Base-by-base conservation (phyloP, 352 stramenopile species). In the Pythium utonaiense region DNA sequence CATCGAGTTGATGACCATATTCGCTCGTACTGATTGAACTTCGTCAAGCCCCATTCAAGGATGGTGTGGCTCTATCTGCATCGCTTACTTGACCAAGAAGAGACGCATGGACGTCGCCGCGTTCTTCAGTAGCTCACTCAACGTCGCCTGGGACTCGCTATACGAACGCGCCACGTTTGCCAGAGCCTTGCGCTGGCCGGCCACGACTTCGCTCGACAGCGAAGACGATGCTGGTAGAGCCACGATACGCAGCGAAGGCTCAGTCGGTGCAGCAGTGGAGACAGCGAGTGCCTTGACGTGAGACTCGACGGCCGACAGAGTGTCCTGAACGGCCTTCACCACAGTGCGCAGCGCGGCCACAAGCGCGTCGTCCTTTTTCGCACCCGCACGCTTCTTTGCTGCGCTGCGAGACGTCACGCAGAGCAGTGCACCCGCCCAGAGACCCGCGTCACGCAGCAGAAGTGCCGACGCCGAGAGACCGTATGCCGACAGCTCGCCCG, bases 261-360 rank as follows among this genome's bases (percentile, higher is more conserved):
- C 57, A 9, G 27, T 50, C 16, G 44, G 33, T 10, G 28, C 28
- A 33, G 28, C 1, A 47, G 50, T 0, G 31, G 52, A 21, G 6
- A 85, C 68, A 25, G 67, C 38, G 19, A 88, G 57, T 2, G 66
- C 45, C 8, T 64, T 48, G 36, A 88, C 58, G 30, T 77, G 64
- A 3, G 57, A 56, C 50, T 83, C 72, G 22, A 91, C 69, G 1
- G 62, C 47, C 21, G 40, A 33, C 30, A 88, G 57, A 3, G 63
- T 53, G 48, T 92, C 80, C 27, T 87, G 78, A 53, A 88, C 75
- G 51, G 71, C 70, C 66, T 89, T 89, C 27, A 92, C 65, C 16
- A 84, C 55, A 21, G 67, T 71, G 14, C 82, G 80, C 53, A 92
- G 59, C 0, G 71, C 76, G 30, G 41, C 47, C 22, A 62, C 54